Conservation (phyloP, 345 rosid species). For the Brassica carinata region DNA sequence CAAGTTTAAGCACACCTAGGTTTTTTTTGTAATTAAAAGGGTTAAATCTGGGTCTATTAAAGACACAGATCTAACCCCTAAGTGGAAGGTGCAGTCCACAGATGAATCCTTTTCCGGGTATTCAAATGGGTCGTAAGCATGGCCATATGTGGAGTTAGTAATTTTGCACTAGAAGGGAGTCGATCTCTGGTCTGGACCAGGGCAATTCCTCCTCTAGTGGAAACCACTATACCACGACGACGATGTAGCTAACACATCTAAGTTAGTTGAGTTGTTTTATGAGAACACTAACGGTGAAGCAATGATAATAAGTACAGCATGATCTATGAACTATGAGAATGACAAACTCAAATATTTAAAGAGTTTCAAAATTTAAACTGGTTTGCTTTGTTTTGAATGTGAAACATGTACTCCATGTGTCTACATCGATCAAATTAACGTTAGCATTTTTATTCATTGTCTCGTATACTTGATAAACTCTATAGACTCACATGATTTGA, state of each 20-base stretch:
- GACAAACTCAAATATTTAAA: not conserved
- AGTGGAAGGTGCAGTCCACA: too few relatives aligned
- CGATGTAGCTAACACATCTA: not conserved
- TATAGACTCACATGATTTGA: constrained; percentile 28
- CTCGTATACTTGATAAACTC: not conserved
- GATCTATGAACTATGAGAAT: not conserved
- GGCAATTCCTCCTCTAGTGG: too few relatives aligned
- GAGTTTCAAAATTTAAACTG: not conserved
- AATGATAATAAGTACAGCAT: not conserved
- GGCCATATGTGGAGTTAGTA: too few relatives aligned
- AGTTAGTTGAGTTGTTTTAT: not conserved
- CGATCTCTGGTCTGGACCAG: too few relatives aligned
- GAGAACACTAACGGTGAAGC: not conserved
- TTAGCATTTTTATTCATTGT: not conserved
- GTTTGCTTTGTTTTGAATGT: not conserved
- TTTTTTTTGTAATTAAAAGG: too few relatives aligned
- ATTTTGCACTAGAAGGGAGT: too few relatives aligned
- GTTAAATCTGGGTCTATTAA: too few relatives aligned
- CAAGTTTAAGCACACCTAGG: not conserved
- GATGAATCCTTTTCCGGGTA: too few relatives aligned
- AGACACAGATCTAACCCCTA: too few relatives aligned
- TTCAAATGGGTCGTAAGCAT: too few relatives aligned
- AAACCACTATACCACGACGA: too few relatives aligned
- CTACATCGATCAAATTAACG: not conserved
- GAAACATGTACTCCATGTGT: not conserved